phyloP scores from a whole-genome alignment of 805 yeast species.

The Candida manassasensis region DNA sequence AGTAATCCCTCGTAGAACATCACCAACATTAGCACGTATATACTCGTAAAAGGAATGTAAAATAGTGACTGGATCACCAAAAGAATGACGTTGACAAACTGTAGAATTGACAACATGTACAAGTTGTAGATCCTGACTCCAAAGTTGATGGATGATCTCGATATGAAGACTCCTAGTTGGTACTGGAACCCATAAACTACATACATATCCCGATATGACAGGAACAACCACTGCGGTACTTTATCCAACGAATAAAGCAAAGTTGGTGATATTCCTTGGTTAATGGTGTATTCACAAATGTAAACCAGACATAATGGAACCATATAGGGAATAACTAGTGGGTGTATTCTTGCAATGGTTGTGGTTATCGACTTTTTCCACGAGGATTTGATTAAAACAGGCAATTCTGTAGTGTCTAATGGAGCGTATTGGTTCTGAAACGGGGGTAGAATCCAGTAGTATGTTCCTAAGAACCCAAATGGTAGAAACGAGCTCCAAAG shows the following conservation, averaged over 20 bases:
- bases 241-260: conserved; percentile 68
- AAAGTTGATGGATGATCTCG: conserved; percentile 75
- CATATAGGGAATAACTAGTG: conserved; percentile 65
- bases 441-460: conserved; percentile 21
- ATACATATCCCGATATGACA: conserved; percentile 74
- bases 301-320: conserved; percentile 81
- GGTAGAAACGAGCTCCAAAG: conserved; percentile 55
- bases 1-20: conserved; percentile 84
- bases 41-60: conserved; percentile 49
- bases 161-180: conserved; percentile 88
- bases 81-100: conserved; percentile 55
- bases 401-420: conserved; percentile 1
- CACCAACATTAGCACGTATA: conserved; percentile 58
- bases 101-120: conserved; percentile 62
- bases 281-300: conserved; percentile 79
- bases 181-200: conserved; percentile 88
- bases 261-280: conserved; percentile 91
- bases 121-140: conserved; percentile 54
- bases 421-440: conserved; percentile 5
- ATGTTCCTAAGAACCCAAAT: conserved; percentile 40
- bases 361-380: conserved; percentile 1
- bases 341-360: conserved; percentile 29
- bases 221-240: conserved; percentile 56
- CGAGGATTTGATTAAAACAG: neutral
- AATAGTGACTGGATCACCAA: conserved; percentile 59